phyloP scores from a whole-genome alignment of 1,284 basidiomycete species.

The Pseudozyma tsukubaensis region DNA sequence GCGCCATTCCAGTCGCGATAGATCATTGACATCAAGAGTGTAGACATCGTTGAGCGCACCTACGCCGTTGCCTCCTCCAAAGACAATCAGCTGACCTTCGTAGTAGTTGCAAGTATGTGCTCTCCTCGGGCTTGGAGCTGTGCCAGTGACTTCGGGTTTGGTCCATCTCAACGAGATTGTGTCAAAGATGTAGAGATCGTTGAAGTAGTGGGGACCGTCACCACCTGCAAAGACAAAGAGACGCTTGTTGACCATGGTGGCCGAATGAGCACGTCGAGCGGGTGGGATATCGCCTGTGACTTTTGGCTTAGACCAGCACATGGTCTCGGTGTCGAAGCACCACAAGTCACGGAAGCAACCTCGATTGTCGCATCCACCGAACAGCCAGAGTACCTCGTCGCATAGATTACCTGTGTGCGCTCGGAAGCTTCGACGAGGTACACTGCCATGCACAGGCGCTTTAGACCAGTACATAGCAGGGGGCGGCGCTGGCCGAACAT shows the following conservation, averaged over 20 bases:
- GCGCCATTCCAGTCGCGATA: constrained; percentile 76
- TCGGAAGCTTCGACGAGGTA: constrained; percentile 81
- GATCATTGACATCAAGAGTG: constrained; percentile 79
- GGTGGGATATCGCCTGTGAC: constrained; percentile 50
- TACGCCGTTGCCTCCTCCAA: constrained; percentile 90
- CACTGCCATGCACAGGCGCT: constrained; percentile 80
- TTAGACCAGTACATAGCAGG: constrained; percentile 85
- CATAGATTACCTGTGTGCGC: constrained; percentile 87
- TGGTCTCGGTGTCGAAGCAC: constrained; percentile 88
- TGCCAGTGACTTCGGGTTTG: constrained; percentile 52
- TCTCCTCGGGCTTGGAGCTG: constrained; percentile 77
- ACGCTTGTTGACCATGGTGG: constrained; percentile 81
- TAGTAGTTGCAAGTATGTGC: constrained; percentile 87
- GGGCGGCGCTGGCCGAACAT: constrained; percentile 48
- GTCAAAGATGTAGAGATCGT: constrained; percentile 82
- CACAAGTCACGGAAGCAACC: constrained; percentile 82
- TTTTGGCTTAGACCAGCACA: constrained; percentile 79
- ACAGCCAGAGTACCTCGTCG: constrained; percentile 83
- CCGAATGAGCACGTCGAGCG: constrained; percentile 86
- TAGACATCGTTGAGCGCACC: constrained; percentile 89
- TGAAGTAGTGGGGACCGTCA: constrained; percentile 75
- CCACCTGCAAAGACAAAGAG: constrained; percentile 89
- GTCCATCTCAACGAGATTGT: constrained; percentile 71
- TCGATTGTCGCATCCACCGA: constrained; percentile 87
- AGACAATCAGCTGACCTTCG: constrained; percentile 81